phyloP scores from a whole-genome alignment of 228 moss, liverwort and hornwort genomes.

The Sphagnum fallax region DNA sequence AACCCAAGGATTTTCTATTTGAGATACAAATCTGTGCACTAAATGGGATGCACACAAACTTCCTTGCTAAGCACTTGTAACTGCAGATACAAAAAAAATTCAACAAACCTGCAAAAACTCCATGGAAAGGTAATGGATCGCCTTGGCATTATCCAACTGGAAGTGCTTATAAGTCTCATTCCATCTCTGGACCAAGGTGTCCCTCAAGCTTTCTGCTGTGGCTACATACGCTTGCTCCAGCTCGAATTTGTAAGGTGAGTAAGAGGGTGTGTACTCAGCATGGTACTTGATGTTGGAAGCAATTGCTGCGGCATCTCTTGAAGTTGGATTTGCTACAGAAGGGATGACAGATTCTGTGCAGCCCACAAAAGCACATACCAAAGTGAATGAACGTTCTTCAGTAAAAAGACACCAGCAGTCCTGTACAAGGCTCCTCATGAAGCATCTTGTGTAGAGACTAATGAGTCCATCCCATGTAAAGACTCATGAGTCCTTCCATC shows the following conservation, averaged over 20 bases:
- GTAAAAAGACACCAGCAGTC: too few species aligned
- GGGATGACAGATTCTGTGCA: conserved; percentile 14
- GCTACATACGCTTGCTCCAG: conserved; percentile 80
- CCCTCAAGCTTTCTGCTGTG: conserved; percentile 74
- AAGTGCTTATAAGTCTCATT: conserved; percentile 76
- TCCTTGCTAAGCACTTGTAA: too few species aligned
- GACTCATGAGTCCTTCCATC: too few species aligned
- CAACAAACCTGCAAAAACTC: conserved; percentile 79
- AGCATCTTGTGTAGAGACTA: too few species aligned
- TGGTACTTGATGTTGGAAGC: conserved; percentile 77
- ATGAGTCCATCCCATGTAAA: too few species aligned
- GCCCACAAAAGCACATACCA: too few species aligned
- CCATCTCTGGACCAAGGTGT: conserved; percentile 73
- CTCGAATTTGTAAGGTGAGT: conserved; percentile 60
- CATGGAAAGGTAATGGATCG: conserved; percentile 92
- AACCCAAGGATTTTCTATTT: too few species aligned
- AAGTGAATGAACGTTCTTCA: too few species aligned
- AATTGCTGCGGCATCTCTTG: conserved; percentile 47
- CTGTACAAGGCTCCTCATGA: too few species aligned
- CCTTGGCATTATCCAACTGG: conserved; percentile 63
- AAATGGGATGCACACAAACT: too few species aligned
- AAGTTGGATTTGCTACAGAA: conserved; percentile 45
- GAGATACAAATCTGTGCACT: too few species aligned
- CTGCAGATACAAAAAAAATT: background rate
- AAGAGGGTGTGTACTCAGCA: conserved; percentile 62